Evolutionary conservation across 2,329 filamentous ascomycete species (phyloP).

Genomic region (Colletotrichum sp.): DNA sequence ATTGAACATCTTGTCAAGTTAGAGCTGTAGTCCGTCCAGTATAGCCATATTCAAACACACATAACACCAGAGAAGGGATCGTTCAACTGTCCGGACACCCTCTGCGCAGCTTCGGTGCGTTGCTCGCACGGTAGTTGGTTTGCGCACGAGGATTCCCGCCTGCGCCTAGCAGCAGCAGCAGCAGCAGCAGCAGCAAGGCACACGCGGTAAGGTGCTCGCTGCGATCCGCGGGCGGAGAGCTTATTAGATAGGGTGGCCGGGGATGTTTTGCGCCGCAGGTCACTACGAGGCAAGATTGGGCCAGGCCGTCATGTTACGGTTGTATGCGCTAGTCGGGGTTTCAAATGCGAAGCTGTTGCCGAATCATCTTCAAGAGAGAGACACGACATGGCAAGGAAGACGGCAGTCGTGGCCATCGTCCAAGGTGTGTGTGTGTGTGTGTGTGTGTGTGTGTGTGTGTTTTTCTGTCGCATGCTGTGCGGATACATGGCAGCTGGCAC

Average conservation of each 20-base stretch:
- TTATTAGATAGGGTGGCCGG: neutral
- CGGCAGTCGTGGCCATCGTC: neutral
- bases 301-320: conserved; percentile 11
- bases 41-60: neutral
- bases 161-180: neutral
- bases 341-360: conserved; percentile 8
- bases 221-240: conserved; percentile 4
- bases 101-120: neutral
- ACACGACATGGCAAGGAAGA: neutral
- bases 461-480: neutral
- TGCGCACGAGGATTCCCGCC: conserved; percentile 1
- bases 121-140: neutral
- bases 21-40: neutral
- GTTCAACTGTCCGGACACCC: neutral
- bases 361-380: conserved; percentile 6
- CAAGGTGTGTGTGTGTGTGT: neutral
- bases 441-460: neutral
- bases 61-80: neutral
- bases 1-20: neutral
- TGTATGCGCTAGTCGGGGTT: conserved; percentile 19
- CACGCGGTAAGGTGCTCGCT: neutral
- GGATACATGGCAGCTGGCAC: neutral
- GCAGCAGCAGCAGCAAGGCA: neutral
- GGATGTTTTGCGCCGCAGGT: neutral
- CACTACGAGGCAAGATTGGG: conserved; percentile 3